phyloP scores from a whole-genome alignment of 106 monocot species.

The Acanthochlamys bracteata region DNA sequence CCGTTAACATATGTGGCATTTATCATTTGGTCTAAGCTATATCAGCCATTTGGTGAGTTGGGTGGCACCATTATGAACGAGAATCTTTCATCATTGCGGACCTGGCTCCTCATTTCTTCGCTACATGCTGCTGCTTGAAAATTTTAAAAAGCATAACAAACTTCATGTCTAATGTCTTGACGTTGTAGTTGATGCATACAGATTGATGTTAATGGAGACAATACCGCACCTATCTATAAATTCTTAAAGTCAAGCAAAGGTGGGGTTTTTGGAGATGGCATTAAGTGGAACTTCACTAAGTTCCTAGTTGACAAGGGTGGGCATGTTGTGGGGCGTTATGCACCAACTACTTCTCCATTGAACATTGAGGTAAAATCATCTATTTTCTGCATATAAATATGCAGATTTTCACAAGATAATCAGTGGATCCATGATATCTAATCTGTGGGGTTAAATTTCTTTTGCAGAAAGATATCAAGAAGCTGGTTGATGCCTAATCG shows the following conservation, averaged over 20 bases:
- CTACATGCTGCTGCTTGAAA: neutral
- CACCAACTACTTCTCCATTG: conserved; percentile 78
- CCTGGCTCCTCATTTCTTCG: no score
- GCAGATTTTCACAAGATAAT: neutral
- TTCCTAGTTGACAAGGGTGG: conserved; percentile 93
- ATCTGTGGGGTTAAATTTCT: neutral
- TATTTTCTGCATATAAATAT: no score
- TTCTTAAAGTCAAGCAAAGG: conserved; percentile 84
- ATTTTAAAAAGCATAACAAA: neutral
- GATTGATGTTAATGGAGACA: conserved; percentile 88
- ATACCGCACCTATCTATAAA: conserved; percentile 77
- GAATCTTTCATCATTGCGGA: no score
- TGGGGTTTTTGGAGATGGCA: conserved; percentile 58
- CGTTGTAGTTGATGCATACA: conserved; percentile 6
- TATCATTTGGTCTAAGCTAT: no score
- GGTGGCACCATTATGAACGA: no score
- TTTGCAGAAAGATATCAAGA: conserved; percentile 83
- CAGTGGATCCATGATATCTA: neutral
- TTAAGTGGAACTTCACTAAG: conserved; percentile 99
- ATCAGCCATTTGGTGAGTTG: no score
- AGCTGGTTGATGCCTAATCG: conserved; percentile 36
- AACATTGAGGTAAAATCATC: conserved; percentile 58
- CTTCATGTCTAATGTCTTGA: neutral
- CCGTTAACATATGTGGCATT: no score
- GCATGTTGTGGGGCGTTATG: conserved; percentile 75